phyloP scores from a whole-genome alignment of 2,329 filamentous ascomycete species.

The Raffaelea albimanens region DNA sequence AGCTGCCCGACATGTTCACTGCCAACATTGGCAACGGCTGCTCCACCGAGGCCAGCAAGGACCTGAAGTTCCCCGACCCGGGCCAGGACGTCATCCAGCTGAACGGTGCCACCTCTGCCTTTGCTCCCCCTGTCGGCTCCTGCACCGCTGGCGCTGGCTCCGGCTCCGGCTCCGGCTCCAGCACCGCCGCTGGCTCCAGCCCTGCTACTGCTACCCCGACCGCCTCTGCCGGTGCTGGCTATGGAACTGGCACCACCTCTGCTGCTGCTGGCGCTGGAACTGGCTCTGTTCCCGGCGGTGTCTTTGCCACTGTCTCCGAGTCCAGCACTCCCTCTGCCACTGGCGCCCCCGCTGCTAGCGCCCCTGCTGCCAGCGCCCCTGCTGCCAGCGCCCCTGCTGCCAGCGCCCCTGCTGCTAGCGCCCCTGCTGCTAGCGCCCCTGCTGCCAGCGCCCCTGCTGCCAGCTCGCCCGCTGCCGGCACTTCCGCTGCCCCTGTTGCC shows the following conservation, averaged over 20 bases:
- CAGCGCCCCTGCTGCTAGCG: not conserved
- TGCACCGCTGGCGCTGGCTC: constrained; percentile 17
- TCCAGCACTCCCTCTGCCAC: constrained; percentile 11
- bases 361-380: not conserved
- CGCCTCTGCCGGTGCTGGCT: constrained; percentile 7
- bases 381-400: not conserved
- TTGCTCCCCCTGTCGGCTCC: constrained; percentile 18
- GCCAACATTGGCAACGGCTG: constrained; percentile 58
- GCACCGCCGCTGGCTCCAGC: constrained; percentile 3
- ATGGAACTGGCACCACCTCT: not conserved
- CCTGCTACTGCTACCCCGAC: constrained; percentile 15
- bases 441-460: constrained; percentile 2
- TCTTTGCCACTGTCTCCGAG: constrained; percentile 30
- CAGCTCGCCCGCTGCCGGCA: constrained; percentile 8
- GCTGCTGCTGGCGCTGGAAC: constrained; percentile 4
- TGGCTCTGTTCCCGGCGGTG: constrained; percentile 23
- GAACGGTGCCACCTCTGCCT: constrained; percentile 26
- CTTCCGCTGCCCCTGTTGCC: constrained; percentile 2
- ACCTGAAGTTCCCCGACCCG: constrained; percentile 60
- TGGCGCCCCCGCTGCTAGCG: constrained; percentile 5
- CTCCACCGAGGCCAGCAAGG: constrained; percentile 38
- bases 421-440: constrained; percentile 1
- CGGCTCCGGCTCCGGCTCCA: constrained; percentile 10
- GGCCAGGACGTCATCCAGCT: constrained; percentile 47
- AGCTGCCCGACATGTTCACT: constrained; percentile 65